phyloP scores from a whole-genome alignment of 225 moss, liverwort and hornwort genomes.

The Lunularia cruciata region DNA sequence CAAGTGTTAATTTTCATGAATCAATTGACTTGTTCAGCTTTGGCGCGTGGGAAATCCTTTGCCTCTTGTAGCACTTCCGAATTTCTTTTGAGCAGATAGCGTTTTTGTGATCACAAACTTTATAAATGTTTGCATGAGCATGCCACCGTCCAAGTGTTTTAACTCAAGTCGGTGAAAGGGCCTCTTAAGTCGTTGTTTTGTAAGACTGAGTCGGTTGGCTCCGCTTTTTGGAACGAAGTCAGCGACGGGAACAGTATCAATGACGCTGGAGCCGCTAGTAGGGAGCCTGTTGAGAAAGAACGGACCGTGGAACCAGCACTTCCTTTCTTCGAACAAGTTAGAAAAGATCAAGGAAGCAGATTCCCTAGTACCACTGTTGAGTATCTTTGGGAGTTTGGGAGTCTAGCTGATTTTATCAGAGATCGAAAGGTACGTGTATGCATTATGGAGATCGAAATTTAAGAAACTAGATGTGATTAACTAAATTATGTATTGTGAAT shows the following conservation, averaged over 20 bases:
- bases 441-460: too few relatives aligned
- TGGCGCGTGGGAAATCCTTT: too few relatives aligned
- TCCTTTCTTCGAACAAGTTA: background rate
- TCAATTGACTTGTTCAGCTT: too few relatives aligned
- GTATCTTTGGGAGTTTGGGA: slow-evolving; percentile 24
- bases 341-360: slow-evolving; percentile 6
- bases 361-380: slow-evolving; percentile 1
- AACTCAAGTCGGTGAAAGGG: background rate
- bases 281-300: background rate
- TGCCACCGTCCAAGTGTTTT: too few relatives aligned
- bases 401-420: slow-evolving; percentile 17
- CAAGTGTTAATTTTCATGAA: too few relatives aligned
- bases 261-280: slow-evolving; percentile 4
- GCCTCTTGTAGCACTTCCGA: too few relatives aligned
- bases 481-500: too few relatives aligned
- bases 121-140: too few relatives aligned
- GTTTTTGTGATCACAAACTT: too few relatives aligned
- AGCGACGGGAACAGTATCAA: slow-evolving; percentile 22
- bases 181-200: background rate
- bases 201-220: slow-evolving; percentile 27
- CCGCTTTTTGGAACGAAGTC: slow-evolving; percentile 32
- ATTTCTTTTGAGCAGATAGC: too few relatives aligned
- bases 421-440: slow-evolving; percentile 28
- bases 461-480: too few relatives aligned
- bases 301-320: background rate